Evolutionary conservation across 1,284 basidiomycete genomes (phyloP).

Genomic region (Sphagnurus paluster): DNA sequence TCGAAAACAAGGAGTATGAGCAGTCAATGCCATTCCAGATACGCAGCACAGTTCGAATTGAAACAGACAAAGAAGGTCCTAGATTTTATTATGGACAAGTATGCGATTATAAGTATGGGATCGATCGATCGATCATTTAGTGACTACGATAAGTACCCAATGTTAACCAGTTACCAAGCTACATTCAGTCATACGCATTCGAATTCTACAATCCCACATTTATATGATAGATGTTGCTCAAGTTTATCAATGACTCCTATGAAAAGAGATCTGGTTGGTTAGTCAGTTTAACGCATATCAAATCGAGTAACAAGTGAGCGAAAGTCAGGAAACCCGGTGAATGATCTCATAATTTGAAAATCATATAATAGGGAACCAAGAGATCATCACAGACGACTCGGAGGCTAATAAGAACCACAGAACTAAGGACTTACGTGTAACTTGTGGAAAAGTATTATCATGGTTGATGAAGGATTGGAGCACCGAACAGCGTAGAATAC

Average conservation of each 20-base stretch:
- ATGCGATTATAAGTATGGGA: no score
- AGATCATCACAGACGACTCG: slow-evolving; percentile 35
- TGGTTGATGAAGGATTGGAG: not conserved
- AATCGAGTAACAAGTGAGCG: slow-evolving; percentile 3
- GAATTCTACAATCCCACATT: no score
- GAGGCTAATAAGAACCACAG: slow-evolving; percentile 8
- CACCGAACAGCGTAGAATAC: slow-evolving; percentile 8
- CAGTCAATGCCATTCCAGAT: not conserved
- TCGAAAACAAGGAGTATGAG: not conserved
- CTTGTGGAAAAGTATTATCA: not conserved
- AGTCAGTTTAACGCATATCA: not conserved
- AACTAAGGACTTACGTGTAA: slow-evolving; percentile 13
- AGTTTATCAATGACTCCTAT: no score
- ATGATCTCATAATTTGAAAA: slow-evolving; percentile 37
- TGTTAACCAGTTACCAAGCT: no score
- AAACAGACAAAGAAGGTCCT: no score
- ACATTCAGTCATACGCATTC: no score
- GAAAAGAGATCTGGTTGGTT: not conserved
- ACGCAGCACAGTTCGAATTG: no score
- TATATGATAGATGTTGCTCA: no score
- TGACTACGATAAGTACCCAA: no score
- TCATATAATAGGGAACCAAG: slow-evolving; percentile 61
- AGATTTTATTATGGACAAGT: no score
- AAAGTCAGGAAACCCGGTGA: slow-evolving; percentile 41
- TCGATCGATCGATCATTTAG: no score